Base-by-base conservation (phyloP, 75 land plant genomes). In the Azolla pinnata region DNA sequence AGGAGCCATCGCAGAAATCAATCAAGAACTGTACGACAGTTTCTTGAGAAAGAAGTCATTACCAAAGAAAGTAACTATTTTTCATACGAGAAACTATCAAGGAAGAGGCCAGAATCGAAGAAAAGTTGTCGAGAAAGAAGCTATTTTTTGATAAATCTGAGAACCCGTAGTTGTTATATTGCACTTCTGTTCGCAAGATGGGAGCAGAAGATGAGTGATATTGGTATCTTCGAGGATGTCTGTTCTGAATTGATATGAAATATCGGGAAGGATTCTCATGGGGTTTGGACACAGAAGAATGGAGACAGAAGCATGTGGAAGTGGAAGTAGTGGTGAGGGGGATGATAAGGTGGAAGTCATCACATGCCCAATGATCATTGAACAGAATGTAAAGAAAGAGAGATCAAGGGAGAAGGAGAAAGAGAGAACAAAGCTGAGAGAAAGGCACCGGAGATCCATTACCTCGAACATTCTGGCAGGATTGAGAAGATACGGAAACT, bases 381-480 rank as follows among this genome's bases (percentile, higher is more conserved):
- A 52, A 14, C 54, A 52, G 24, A 52, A 52, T 25, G 54, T 14
- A 24, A 52, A 27, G 65, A 59, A 24, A 61, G 75, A 20, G 49
- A 31, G 30, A 48, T 44, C 45, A 35, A 60, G 62, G 31, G 54
- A 75, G 64, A 84, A 84, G 57, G 93, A 88, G 68, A 88, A 84
- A 59, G 93, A 88, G 74, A 60, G 84, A 31, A 88, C 93, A 7
- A 88, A 88, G 71, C 72, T 88, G 10, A 46, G 93, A 35, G 88
- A 88, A 74, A 56, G 93, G 52, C 88, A 84, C 49, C 69, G 93
- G 44, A 56, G 93, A 25, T 90, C 93, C 0, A 82, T 88, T 31
- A 88, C 93, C 23, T 79, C 85, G 40, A 63, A 75, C 69, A 88
- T 88, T 25, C 65, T 84, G 32, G 70, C 88, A 0, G 93, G 93